phyloP scores from a whole-genome alignment of 2,329 filamentous ascomycete genomes.

The Tolypocladium album region DNA sequence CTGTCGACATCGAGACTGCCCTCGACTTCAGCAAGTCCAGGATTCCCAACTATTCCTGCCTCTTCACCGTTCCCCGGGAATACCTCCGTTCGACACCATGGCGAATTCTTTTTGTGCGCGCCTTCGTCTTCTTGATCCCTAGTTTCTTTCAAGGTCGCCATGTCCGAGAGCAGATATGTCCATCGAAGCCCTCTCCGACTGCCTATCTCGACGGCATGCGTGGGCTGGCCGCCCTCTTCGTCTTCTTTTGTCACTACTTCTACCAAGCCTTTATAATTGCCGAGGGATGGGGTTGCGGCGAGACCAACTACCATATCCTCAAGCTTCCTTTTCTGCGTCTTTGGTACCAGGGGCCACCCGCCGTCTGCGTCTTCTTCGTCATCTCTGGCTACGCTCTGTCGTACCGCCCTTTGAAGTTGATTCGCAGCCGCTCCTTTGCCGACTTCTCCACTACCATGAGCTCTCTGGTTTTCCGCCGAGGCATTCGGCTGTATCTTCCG shows the following conservation, averaged over 20 bases:
- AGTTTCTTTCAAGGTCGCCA: slow-evolving; percentile 38
- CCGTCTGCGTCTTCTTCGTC: slow-evolving; percentile 52
- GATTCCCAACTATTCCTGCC: slow-evolving; percentile 7
- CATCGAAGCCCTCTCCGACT: slow-evolving; percentile 35
- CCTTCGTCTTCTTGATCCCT: slow-evolving; percentile 37
- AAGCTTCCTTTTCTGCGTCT: slow-evolving; percentile 44
- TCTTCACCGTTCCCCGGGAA: slow-evolving; percentile 16
- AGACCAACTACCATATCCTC: slow-evolving; percentile 33
- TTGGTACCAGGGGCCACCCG: slow-evolving; percentile 43
- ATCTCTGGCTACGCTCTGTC: slow-evolving; percentile 51
- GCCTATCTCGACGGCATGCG: slow-evolving; percentile 49
- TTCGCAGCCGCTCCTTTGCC: slow-evolving; percentile 23
- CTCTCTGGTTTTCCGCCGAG: slow-evolving; percentile 40
- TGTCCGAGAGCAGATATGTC: slow-evolving; percentile 27
- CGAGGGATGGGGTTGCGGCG: slow-evolving; percentile 35
- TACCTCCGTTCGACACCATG: slow-evolving; percentile 22
- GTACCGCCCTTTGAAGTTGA: slow-evolving; percentile 38
- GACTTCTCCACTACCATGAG: slow-evolving; percentile 34
- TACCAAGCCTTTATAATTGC: slow-evolving; percentile 43
- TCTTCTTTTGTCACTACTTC: slow-evolving; percentile 46
- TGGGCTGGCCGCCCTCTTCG: slow-evolving; percentile 42
- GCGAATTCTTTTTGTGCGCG: slow-evolving; percentile 25
- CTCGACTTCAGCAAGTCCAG: slow-evolving; percentile 14
- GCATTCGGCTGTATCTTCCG: slow-evolving; percentile 40
- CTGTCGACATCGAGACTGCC: slow-evolving; percentile 25